Conservation (phyloP, 2,329 filamentous ascomycete species). For the Lasiodiplodia sp. region DNA sequence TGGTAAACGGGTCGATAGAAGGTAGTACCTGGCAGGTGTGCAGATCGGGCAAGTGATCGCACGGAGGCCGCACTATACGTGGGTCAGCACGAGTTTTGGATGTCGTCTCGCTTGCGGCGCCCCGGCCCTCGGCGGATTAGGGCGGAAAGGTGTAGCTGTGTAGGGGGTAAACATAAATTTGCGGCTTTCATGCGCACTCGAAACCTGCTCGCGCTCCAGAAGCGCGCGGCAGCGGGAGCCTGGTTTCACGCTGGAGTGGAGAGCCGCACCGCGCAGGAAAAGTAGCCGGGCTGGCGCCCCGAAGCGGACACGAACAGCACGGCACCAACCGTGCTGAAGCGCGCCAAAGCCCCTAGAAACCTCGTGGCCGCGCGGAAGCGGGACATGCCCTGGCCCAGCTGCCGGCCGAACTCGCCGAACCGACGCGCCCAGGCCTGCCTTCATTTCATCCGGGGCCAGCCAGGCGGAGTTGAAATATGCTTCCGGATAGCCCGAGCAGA, state of each 20-base stretch:
- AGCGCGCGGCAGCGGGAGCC: constrained; percentile 18
- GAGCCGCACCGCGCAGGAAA: neutral
- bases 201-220: constrained; percentile 11
- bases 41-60: neutral
- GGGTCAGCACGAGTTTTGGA: constrained; percentile 27
- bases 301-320: neutral
- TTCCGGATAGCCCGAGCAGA: constrained; percentile 14
- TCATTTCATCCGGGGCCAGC: neutral
- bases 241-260: neutral
- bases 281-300: neutral
- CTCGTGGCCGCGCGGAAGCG: neutral
- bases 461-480: constrained; percentile 13
- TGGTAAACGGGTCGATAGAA: neutral
- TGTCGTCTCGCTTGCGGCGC: constrained; percentile 18
- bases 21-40: neutral
- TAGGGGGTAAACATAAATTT: constrained; percentile 15
- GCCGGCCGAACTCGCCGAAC: neutral
- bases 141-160: constrained; percentile 8
- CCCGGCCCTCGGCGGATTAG: constrained; percentile 19
- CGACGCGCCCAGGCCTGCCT: neutral
- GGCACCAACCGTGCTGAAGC: constrained; percentile 8
- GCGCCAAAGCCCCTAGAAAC: neutral
- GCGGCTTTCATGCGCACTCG: neutral
- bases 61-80: constrained; percentile 23
- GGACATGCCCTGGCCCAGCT: neutral